Evolutionary conservation across 148 eudicot species (phyloP), one percentile per base, ranked within the genome.

Genomic region (Polygonum maritimum): DNA sequence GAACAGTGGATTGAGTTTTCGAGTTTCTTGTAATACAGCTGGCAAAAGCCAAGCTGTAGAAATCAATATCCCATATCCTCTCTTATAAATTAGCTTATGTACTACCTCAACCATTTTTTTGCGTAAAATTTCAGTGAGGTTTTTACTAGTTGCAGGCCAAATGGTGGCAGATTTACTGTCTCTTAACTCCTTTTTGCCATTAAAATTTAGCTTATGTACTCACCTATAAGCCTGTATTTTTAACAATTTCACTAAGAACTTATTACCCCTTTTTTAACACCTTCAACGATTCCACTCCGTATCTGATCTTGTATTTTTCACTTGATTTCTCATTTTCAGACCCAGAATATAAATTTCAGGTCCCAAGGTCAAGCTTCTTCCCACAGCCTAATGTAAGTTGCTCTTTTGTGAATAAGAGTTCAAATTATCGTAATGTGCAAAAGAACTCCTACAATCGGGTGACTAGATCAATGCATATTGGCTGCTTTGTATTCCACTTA

Each of bases 351-450:
- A 92, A 84, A 73, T 85, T 94, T 49, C 81, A 90, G 75, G 98
- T 92, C 72, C 95, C 93, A 65, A 89, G 96, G 78, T 76, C 88
- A 26, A 88, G 84, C 75, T 94, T 92, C 77, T 94, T 94, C 74
- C 98, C 98, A 15, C 96, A 89, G 79, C 98, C 98, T 51, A 94
- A 92, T 75, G 98, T 94, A 88, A 87, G 95, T 81, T 71, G 69
- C 16, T 31, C 39, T 62, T 39, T 58, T 62, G 18, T 31, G 38
- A 31, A 62, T 18, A 31, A 62, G 69, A 26, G 62, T 12, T 69
- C 35, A 33, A 22, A 57, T 80, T 41, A 16, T 31, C 36, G 36
- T 75, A 39, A 44, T 71, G 22, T 71, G 6, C 48, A 41, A 47
- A 40, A 35, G 58, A 51, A 51, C 16, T 51, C n/a, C 16, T 18